Percentiles rank a stretch among this genome's conserved stretches.
Evolutionary conservation across 257 asterid genomes (phyloP).

Genomic region (Prunella vulgaris): DNA sequence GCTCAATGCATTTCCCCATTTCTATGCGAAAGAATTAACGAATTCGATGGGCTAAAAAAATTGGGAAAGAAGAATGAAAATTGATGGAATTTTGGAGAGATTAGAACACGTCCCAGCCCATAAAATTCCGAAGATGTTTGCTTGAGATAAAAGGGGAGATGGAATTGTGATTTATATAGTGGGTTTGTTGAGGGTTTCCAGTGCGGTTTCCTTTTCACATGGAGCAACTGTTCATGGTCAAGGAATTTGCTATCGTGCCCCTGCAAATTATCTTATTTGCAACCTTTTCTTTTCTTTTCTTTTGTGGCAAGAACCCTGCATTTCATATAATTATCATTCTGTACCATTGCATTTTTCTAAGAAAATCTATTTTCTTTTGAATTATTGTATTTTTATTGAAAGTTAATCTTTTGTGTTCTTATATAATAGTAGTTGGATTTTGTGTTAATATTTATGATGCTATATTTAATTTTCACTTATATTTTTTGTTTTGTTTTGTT

Average conservation of each 20-base stretch:
- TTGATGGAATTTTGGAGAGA: background rate
- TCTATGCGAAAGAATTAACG: background rate
- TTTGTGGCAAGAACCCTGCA: background rate
- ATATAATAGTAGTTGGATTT: background rate
- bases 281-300: background rate
- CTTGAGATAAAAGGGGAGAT: background rate
- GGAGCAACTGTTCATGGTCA: background rate
- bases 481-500: background rate
- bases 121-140: background rate
- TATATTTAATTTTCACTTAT: too few species aligned
- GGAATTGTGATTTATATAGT: background rate
- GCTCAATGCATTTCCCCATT: constrained; percentile 43
- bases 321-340: background rate
- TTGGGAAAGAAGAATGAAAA: background rate
- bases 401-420: background rate
- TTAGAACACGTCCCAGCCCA: background rate
- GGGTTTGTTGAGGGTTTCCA: constrained; percentile 6
- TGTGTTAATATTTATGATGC: background rate
- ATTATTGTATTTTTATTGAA: too few species aligned
- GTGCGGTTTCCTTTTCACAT: constrained; percentile 16
- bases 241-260: constrained; percentile 6
- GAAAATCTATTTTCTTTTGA: too few species aligned
- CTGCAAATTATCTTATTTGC: background rate
- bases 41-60: background rate
- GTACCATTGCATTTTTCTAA: background rate